These are phyloP conservation scores for Teratosphaeria destructans DNA, from an alignment of 2,329 filamentous ascomycete species.

Conservation along the genomic window DNA sequence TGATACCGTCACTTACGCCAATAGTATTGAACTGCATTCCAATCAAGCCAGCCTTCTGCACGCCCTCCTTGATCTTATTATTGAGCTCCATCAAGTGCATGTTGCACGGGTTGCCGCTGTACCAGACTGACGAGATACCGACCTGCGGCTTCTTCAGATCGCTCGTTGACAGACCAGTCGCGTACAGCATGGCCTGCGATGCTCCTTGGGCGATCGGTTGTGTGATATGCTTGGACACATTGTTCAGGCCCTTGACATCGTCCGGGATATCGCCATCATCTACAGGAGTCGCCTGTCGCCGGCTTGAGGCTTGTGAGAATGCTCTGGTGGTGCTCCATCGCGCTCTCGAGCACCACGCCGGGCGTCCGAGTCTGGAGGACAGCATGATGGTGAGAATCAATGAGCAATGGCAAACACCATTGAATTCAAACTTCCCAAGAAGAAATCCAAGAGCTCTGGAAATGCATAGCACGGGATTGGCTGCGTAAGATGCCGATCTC, in stretches of 20 bases:
- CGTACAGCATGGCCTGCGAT: conserved; percentile 98
- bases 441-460: background rate
- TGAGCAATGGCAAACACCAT: background rate
- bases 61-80: conserved; percentile 61
- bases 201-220: conserved; percentile 97
- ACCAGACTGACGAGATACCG: conserved; percentile 97
- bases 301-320: conserved; percentile 3
- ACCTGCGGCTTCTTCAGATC: conserved; percentile 97
- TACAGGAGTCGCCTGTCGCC: conserved; percentile 5
- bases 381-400: background rate
- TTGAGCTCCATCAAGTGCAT: conserved; percentile 95
- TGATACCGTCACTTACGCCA: conserved; percentile 93
- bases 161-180: conserved; percentile 72
- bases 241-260: conserved; percentile 53
- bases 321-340: conserved; percentile 5
- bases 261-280: conserved; percentile 3
- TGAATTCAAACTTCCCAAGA: background rate
- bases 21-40: conserved; percentile 99
- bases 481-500: background rate
- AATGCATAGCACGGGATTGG: background rate
- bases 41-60: conserved; percentile 63
- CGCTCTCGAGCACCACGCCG: conserved; percentile 6
- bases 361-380: background rate
- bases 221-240: conserved; percentile 72
- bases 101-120: conserved; percentile 96